Base-by-base conservation (phyloP, 495 filamentous ascomycete species). In the Penicillium fimorum region DNA sequence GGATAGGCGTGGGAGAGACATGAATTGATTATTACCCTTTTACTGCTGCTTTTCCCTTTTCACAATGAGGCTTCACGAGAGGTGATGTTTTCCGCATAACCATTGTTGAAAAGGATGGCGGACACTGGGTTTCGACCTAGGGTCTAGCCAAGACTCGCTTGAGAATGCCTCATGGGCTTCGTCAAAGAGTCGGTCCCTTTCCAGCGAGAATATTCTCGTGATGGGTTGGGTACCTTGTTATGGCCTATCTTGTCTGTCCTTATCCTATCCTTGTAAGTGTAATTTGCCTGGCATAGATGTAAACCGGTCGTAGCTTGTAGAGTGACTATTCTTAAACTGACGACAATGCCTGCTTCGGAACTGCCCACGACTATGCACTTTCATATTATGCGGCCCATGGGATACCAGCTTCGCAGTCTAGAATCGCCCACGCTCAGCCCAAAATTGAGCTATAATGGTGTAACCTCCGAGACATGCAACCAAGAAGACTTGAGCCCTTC, bases 61-160 rank as follows among this genome's bases (percentile, higher is more conserved):
- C 70, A 69, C 75, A 73, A 78, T 78, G 73, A 72, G 75, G 75
- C 73, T 75, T 68, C 75, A 76, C 75, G 47, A 66, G 66, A 61
- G 71, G 74, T 77, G 74, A 71, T 73, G 70, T 69, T 71, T 63
- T 70, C 74, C 74, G 74, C 72, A 73, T 77, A 77, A 77, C 70
- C 71, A 77, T 77, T 77, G 74, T 61, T 75, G 71, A 74, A 77
- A 75, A 68, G 70, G 64, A 47, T 62, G 58, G 58, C 55, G 51
- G 65, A 43, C 50, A 55, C 56, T 55, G 43, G 62, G 56, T 47
- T 53, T 40, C 50, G 41, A 44, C 55, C 42, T 41, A 29, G 53
- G 62, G 55, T 44, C 42, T 33, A 24, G 53, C 55, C 55, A 49
- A 50, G 51, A 59, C 66, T 69, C 61, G 64, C 45, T 69, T 67